Conservation (phyloP, 148 eudicot species). For the Vaccinium corymbosum region DNA sequence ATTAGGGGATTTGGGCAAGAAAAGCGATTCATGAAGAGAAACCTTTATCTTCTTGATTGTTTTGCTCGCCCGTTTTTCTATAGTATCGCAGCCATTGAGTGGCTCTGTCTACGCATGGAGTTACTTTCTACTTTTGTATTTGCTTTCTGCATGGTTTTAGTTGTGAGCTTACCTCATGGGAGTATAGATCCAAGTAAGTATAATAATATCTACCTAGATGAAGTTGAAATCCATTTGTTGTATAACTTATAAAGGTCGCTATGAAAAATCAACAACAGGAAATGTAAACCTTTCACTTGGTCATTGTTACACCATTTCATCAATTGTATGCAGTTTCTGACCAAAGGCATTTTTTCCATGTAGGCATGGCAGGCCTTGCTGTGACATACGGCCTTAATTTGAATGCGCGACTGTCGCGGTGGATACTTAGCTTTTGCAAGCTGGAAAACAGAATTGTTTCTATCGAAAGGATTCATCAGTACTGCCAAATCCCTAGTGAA, state of each 20-base stretch:
- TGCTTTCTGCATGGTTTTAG: conserved; percentile 93
- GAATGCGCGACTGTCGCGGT: conserved; percentile 90
- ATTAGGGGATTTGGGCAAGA: conserved; percentile 98
- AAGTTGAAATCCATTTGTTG: not conserved
- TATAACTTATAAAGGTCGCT: not conserved
- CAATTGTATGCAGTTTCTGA: conserved; percentile 10
- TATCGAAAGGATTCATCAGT: conserved; percentile 90
- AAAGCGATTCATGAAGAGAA: conserved; percentile 85
- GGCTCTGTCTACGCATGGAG: conserved; percentile 96
- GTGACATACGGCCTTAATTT: conserved; percentile 93
- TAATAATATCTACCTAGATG: not conserved
- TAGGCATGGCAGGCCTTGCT: conserved; percentile 99
- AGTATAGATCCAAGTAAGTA: conserved; percentile 86
- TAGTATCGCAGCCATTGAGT: conserved; percentile 90
- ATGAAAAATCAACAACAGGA: not conserved
- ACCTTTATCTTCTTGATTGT: conserved; percentile 86
- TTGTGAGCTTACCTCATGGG: conserved; percentile 71
- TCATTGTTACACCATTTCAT: not conserved
- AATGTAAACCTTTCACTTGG: not conserved
- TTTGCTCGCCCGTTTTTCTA: conserved; percentile 93
- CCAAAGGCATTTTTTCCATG: conserved; percentile 13
- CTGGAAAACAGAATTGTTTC: conserved; percentile 97
- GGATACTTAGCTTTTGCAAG: conserved; percentile 99
- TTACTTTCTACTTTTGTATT: conserved; percentile 81
- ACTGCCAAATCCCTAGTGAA: conserved; percentile 83